Evolutionary conservation across 1,284 basidiomycete species (phyloP), one percentile per base, ranked within the genome.

Genomic region (Ceratobasidium sp.): DNA sequence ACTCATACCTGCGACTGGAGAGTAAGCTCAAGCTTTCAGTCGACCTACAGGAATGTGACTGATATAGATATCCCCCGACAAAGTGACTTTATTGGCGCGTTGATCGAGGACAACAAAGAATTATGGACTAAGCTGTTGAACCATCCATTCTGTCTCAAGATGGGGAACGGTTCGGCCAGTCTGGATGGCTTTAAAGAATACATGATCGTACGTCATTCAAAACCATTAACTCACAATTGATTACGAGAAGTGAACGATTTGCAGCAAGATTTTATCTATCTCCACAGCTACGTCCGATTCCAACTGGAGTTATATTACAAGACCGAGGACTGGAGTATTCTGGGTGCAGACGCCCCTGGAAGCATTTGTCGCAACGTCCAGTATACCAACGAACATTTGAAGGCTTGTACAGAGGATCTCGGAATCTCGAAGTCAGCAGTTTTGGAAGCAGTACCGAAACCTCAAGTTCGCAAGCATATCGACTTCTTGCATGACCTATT

Each of bases 201-300:
- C 13, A 29, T 40, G 25, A 59, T 29, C n/a, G 44, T 51, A 29
- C 15, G 22, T 29, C 37, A 34, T 43, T 51, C 44, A 6, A 40
- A 2, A 40, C 37, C 25, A 29, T 29, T 29, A 40, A 40, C 9
- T 40, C 37, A 3, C 37, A 6, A 40, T 40, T 9, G 9, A 40
- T 9, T 40, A 40, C 37, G 1, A 40, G 0, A 40, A 6, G 9
- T 40, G 37, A 40, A 1, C 37, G 37, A 9, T 15, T 51, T 19
- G 15, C 11, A 61, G 57, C 57, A 61, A 37, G 57, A 61, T 37
- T 61, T 61, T 37, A 6, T 61, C 11, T 61, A 17, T n/a, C 57
- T 61, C 34, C 32, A 32, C 19, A 17, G 32, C 15, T 34, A 61
- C 19, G 7, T 61, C 11, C 29, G 57, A 37, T 61, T 61, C 34